phyloP scores from a whole-genome alignment of 768 basidiomycete genomes.

The Suillus alpinus region DNA sequence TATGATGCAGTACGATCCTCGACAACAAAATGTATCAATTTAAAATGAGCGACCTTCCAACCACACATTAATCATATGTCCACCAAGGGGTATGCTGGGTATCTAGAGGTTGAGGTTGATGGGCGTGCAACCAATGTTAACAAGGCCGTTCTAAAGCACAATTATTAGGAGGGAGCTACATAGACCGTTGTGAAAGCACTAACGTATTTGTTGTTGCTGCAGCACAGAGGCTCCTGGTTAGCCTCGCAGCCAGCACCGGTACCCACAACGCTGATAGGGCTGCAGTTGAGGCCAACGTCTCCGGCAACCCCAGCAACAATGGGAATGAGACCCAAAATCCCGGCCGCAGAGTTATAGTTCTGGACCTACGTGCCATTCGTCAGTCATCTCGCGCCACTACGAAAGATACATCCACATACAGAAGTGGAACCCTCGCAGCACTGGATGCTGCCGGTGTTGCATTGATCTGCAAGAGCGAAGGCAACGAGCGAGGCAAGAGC shows the following conservation, averaged over 20 bases:
- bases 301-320: background rate
- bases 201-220: slow-evolving; percentile 41
- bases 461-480: slow-evolving; percentile 4
- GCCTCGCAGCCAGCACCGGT: background rate
- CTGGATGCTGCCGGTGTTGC: slow-evolving; percentile 1
- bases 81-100: background rate
- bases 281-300: slow-evolving; percentile 35
- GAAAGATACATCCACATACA: background rate
- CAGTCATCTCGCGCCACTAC: background rate
- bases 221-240: slow-evolving; percentile 42
- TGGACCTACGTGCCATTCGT: background rate
- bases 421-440: background rate
- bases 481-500: slow-evolving; percentile 5
- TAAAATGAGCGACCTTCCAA: background rate
- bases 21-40: background rate
- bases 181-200: slow-evolving; percentile 17
- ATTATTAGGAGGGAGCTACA: too few species aligned
- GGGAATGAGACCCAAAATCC: background rate
- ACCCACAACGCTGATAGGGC: slow-evolving; percentile 30
- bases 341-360: background rate
- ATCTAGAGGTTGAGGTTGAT: slow-evolving; percentile 26
- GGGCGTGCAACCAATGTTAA: slow-evolving; percentile 37
- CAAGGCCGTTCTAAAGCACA: slow-evolving; percentile 29
- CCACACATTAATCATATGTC: background rate
- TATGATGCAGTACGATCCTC: background rate